These are phyloP conservation scores for Syzygium aromaticum DNA, from an alignment of 345 rosid species.

Conservation along the genomic window DNA sequence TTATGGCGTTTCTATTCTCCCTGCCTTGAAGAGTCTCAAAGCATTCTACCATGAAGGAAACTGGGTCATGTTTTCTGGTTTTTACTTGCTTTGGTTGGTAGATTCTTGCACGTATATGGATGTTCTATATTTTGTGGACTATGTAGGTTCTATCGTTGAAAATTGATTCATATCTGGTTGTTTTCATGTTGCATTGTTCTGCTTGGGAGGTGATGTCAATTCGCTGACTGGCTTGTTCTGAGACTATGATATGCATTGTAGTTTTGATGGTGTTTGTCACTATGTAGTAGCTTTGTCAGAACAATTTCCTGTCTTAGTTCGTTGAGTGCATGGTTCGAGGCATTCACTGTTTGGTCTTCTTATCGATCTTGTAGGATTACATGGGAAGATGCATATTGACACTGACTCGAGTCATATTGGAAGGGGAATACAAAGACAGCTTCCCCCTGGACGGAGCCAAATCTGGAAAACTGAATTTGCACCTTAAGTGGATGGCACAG, in stretches of 20 bases:
- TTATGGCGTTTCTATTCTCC: neutral
- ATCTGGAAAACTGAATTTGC: conserved; percentile 53
- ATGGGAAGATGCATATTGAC: conserved; percentile 96
- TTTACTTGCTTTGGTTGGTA: neutral
- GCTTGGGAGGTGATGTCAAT: neutral
- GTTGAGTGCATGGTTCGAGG: neutral
- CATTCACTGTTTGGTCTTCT: neutral
- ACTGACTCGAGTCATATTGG: conserved; percentile 86
- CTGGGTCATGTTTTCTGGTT: neutral
- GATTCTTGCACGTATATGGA: neutral
- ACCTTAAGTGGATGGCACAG: conserved; percentile 91
- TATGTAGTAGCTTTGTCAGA: neutral
- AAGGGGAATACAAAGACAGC: conserved; percentile 72
- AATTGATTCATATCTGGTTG: neutral
- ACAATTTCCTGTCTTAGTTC: neutral
- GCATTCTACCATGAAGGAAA: neutral
- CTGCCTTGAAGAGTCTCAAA: neutral
- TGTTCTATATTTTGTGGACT: neutral
- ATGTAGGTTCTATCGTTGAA: neutral
- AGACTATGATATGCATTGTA: neutral
- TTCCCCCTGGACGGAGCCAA: conserved; percentile 57
- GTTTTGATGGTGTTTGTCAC: neutral
- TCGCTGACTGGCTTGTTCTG: neutral
- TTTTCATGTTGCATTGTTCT: neutral
- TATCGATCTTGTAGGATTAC: conserved; percentile 42